Conservation (phyloP, 108 stramenopile species). For the Skeletonema grethae region DNA sequence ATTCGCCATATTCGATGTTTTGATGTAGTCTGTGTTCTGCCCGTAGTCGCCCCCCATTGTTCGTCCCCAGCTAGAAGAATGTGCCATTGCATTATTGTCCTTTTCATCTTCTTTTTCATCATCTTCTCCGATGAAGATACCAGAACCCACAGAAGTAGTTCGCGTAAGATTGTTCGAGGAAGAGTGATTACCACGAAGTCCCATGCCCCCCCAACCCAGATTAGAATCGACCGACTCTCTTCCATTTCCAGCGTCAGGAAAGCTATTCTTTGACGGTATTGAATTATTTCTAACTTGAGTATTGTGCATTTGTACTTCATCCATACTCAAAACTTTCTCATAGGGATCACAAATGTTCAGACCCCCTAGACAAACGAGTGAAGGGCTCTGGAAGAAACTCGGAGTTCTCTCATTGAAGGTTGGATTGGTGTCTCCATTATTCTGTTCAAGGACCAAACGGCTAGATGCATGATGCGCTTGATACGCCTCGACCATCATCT, state of each 20-base stretch:
- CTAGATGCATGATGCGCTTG: conserved; percentile 47
- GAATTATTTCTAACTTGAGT: not conserved
- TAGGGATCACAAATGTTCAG: conserved; percentile 66
- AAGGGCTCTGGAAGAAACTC: conserved; percentile 83
- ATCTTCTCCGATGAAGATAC: conserved; percentile 75
- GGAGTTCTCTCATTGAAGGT: conserved; percentile 54
- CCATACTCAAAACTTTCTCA: conserved; percentile 32
- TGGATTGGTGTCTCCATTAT: conserved; percentile 47
- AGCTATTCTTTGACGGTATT: conserved; percentile 10
- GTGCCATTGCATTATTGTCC: conserved; percentile 8
- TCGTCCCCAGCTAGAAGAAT: conserved; percentile 25
- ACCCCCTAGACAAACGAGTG: conserved; percentile 81
- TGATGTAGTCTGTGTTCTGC: conserved; percentile 52
- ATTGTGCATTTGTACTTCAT: conserved; percentile 22
- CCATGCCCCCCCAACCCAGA: conserved; percentile 82
- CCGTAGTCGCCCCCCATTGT: conserved; percentile 18
- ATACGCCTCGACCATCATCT: conserved; percentile 69
- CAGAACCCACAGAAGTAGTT: conserved; percentile 63
- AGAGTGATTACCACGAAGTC: conserved; percentile 83
- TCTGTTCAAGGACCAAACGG: conserved; percentile 19
- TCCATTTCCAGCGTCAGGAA: conserved; percentile 4
- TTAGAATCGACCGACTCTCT: conserved; percentile 43
- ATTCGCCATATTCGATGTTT: conserved; percentile 88
- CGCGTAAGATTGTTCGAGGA: conserved; percentile 56
- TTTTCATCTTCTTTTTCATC: conserved; percentile 46